phyloP scores from a whole-genome alignment of 352 stramenopile species.

The Pythium oligandrum region DNA sequence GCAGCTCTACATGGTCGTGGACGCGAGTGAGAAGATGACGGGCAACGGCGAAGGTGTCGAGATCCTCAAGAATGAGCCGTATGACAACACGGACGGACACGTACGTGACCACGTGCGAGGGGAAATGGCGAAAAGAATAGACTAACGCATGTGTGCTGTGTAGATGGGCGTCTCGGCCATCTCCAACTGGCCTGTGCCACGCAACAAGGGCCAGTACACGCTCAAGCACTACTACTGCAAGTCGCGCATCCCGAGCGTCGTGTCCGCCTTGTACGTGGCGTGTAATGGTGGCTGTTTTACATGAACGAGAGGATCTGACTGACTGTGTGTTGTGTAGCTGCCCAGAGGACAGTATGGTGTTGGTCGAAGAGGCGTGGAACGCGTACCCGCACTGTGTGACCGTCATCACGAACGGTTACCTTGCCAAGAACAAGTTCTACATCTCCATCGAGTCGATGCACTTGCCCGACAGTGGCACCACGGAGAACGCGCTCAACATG shows the following conservation, averaged over 20 bases:
- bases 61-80: conserved; percentile 85
- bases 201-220: conserved; percentile 84
- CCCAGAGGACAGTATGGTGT: conserved; percentile 81
- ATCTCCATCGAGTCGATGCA: conserved; percentile 84
- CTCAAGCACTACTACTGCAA: conserved; percentile 88
- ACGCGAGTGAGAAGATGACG: conserved; percentile 81
- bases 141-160: neutral
- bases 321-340: conserved; percentile 30
- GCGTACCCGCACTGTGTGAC: conserved; percentile 84
- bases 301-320: neutral
- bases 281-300: no score
- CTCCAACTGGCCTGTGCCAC: conserved; percentile 65
- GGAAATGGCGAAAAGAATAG: neutral
- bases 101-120: conserved; percentile 14
- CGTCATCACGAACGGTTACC: conserved; percentile 80
- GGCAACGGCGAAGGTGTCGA: conserved; percentile 81
- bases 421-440: conserved; percentile 86
- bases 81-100: conserved; percentile 79
- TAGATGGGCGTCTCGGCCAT: conserved; percentile 69
- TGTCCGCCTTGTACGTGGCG: conserved; percentile 66
- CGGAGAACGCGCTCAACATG: conserved; percentile 67
- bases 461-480: conserved; percentile 47
- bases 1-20: conserved; percentile 86
- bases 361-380: conserved; percentile 87
- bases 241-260: conserved; percentile 76